Percentiles rank a stretch among this genome's conserved stretches.
Evolutionary conservation across 371 early-diverging fungal species (phyloP).

Genomic region (Mucor velutinosus): DNA sequence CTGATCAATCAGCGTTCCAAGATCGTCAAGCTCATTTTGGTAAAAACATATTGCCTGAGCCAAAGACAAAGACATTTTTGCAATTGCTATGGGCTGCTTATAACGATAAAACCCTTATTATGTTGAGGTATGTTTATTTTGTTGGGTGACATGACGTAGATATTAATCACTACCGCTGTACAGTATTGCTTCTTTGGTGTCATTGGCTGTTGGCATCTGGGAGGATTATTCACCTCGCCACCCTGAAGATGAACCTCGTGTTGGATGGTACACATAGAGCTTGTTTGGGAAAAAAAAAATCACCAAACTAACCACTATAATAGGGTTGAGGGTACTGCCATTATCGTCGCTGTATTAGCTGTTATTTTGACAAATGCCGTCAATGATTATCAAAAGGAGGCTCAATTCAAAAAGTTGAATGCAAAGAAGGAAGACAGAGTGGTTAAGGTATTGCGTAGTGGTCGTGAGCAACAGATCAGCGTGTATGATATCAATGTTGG

Average conservation of each 20-base stretch:
- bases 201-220: conserved; percentile 76
- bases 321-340: conserved; percentile 88
- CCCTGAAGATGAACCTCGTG: conserved; percentile 61
- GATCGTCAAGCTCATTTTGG: conserved; percentile 76
- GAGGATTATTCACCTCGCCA: conserved; percentile 68
- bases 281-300: not conserved
- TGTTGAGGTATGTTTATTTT: conserved; percentile 19
- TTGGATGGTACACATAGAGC: conserved; percentile 56
- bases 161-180: conserved; percentile 38
- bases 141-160: conserved; percentile 17
- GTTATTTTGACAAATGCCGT: conserved; percentile 92
- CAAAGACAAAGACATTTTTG: conserved; percentile 59
- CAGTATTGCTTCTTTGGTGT: conserved; percentile 78
- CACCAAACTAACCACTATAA: not conserved
- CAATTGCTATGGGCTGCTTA: conserved; percentile 69
- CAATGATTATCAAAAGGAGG: conserved; percentile 96
- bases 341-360: conserved; percentile 86
- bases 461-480: conserved; percentile 79
- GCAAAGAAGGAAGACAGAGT: conserved; percentile 89
- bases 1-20: conserved; percentile 51
- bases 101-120: conserved; percentile 69
- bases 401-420: conserved; percentile 90
- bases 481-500: conserved; percentile 89
- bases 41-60: conserved; percentile 68
- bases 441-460: conserved; percentile 79